These are phyloP conservation scores for Fusarium cicatricum DNA, from an alignment of 2,329 filamentous ascomycete species.

Conservation along the genomic window DNA sequence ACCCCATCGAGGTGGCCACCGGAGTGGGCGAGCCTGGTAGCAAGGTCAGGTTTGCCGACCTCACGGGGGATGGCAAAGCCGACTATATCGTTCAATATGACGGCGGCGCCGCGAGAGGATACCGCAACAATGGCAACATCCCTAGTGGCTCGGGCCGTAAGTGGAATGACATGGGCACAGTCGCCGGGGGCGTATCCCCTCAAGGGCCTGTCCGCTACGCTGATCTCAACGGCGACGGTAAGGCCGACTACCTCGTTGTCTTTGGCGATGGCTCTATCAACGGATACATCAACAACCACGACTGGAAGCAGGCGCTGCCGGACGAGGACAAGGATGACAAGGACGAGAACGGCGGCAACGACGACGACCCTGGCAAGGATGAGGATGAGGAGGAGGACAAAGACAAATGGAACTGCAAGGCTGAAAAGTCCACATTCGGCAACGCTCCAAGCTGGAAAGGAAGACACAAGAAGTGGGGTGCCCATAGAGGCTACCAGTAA, in stretches of 20 bases:
- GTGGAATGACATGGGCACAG: constrained; percentile 22
- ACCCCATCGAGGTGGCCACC: not conserved
- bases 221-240: constrained; percentile 28
- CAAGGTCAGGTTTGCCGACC: not conserved
- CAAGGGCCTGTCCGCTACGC: constrained; percentile 24
- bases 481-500: too few relatives aligned
- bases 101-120: not conserved
- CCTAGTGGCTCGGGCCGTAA: constrained; percentile 1
- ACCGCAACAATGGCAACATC: constrained; percentile 3
- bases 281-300: constrained; percentile 21
- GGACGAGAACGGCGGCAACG: too few relatives aligned
- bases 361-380: too few relatives aligned
- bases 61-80: not conserved
- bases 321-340: not conserved
- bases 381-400: too few relatives aligned
- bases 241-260: constrained; percentile 24
- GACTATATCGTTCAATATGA: not conserved
- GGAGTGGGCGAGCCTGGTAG: not conserved
- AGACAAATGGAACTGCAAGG: not conserved
- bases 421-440: too few relatives aligned
- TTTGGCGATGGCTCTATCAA: constrained; percentile 15
- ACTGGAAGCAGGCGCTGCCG: too few relatives aligned
- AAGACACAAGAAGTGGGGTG: too few relatives aligned
- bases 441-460: too few relatives aligned
- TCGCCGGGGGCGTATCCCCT: constrained; percentile 9